A percentile compares a stretch with the other conserved stretches of the same genome.
phyloP scores from a whole-genome alignment of 1,139 yeast species.

The Saccharomyces hybrid region DNA sequence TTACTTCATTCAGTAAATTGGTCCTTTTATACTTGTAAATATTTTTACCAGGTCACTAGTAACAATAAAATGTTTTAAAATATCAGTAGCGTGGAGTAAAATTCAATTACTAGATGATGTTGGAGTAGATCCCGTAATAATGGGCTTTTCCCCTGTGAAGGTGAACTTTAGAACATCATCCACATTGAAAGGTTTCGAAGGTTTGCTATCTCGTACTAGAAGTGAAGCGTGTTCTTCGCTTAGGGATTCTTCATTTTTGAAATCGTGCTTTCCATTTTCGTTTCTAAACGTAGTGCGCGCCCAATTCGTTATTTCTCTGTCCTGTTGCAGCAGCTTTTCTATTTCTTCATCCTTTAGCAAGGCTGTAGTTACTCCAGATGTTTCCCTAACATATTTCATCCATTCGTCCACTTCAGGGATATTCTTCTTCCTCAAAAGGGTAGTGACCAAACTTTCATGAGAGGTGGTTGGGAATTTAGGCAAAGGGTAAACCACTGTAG shows the following conservation, averaged over 20 bases:
- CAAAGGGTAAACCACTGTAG: conserved; percentile 74
- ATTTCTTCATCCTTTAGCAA: conserved; percentile 21
- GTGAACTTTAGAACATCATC: conserved; percentile 36
- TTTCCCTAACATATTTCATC: conserved; percentile 54
- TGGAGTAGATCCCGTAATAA: background rate
- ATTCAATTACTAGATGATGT: background rate
- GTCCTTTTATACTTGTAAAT: background rate
- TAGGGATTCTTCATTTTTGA: conserved; percentile 36
- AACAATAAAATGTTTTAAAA: background rate
- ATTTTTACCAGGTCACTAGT: background rate
- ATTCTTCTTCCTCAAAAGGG: conserved; percentile 76
- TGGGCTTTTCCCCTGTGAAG: conserved; percentile 34
- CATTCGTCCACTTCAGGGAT: conserved; percentile 87
- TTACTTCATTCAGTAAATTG: background rate
- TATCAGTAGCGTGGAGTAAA: background rate
- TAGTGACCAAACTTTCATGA: conserved; percentile 73
- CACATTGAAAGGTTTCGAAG: conserved; percentile 27
- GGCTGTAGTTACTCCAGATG: conserved; percentile 29
- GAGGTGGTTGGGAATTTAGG: conserved; percentile 79
- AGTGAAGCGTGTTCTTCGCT: background rate
- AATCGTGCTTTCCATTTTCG: conserved; percentile 49
- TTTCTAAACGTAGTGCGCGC: conserved; percentile 48
- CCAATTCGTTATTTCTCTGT: conserved; percentile 57
- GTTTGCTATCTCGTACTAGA: conserved; percentile 9
- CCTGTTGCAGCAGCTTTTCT: conserved; percentile 31